phyloP scores from a whole-genome alignment of 345 rosid species.

The Euclidium syriacum region DNA sequence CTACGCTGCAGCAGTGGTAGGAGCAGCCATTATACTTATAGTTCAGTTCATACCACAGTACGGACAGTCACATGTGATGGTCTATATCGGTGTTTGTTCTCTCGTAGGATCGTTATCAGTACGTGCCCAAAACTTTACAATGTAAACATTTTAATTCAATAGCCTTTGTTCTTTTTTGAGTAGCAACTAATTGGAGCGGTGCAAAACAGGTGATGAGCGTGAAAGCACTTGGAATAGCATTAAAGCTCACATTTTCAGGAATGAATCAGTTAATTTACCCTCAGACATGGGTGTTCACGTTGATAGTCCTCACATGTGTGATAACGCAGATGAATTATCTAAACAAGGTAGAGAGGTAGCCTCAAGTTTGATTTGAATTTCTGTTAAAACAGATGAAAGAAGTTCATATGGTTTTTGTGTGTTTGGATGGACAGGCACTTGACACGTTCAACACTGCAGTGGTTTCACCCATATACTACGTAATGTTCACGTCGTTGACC shows the following conservation, averaged over 20 bases:
- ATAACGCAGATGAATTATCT: conserved; percentile 67
- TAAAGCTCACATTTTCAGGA: conserved; percentile 61
- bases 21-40: conserved; percentile 57
- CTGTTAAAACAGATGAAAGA: background rate
- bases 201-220: conserved; percentile 61
- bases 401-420: conserved; percentile 8
- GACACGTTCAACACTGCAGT: conserved; percentile 86
- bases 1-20: conserved; percentile 67
- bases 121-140: conserved; percentile 14
- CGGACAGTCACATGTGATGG: conserved; percentile 92
- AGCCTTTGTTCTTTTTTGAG: background rate
- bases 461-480: conserved; percentile 80
- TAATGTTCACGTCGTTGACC: conserved; percentile 75
- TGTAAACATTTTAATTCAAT: background rate
- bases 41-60: conserved; percentile 66
- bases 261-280: conserved; percentile 58
- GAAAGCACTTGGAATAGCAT: conserved; percentile 65
- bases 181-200: background rate
- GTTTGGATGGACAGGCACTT: conserved; percentile 53
- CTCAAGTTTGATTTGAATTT: background rate
- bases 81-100: conserved; percentile 85
- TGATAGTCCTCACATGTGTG: conserved; percentile 51
- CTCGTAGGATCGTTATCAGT: conserved; percentile 93
- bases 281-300: conserved; percentile 58
- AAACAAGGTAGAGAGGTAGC: conserved; percentile 44